phyloP scores from a whole-genome alignment of 148 eudicot genomes.

The Hydrangea macrophylla region DNA sequence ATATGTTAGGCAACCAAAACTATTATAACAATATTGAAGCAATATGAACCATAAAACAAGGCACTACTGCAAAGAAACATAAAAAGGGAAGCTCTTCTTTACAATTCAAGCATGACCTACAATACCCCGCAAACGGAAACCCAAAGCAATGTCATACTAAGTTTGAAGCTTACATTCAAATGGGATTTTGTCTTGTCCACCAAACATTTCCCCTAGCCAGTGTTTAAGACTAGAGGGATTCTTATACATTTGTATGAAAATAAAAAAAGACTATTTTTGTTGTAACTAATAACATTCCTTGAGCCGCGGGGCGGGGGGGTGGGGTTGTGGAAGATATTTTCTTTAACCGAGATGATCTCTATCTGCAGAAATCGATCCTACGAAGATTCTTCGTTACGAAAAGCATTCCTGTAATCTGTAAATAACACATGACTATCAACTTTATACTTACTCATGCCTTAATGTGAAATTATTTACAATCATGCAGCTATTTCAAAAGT shows the following conservation, averaged over 20 bases:
- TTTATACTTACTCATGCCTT: not conserved
- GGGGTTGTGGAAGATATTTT: too few species aligned
- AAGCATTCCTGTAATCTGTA: slow-evolving; percentile 2
- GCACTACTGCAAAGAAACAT: too few species aligned
- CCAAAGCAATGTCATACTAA: not conserved
- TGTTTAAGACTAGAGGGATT: not conserved
- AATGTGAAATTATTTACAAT: not conserved
- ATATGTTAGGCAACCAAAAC: too few species aligned
- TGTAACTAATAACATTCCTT: not conserved
- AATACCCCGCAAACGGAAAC: too few species aligned
- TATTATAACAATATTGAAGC: too few species aligned
- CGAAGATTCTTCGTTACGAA: not conserved
- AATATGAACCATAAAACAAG: too few species aligned
- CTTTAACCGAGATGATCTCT: not conserved
- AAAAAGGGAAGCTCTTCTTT: too few species aligned
- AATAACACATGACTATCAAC: not conserved
- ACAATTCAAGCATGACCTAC: too few species aligned
- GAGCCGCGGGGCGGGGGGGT: not conserved
- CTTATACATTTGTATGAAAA: not conserved
- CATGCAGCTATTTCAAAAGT: not conserved
- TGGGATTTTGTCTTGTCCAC: not conserved
- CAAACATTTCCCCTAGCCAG: not conserved
- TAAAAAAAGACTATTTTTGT: not conserved
- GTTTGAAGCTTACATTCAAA: not conserved
- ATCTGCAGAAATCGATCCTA: not conserved